Base-by-base conservation (phyloP, 352 stramenopile species). In the Aphanomyces astaci region DNA sequence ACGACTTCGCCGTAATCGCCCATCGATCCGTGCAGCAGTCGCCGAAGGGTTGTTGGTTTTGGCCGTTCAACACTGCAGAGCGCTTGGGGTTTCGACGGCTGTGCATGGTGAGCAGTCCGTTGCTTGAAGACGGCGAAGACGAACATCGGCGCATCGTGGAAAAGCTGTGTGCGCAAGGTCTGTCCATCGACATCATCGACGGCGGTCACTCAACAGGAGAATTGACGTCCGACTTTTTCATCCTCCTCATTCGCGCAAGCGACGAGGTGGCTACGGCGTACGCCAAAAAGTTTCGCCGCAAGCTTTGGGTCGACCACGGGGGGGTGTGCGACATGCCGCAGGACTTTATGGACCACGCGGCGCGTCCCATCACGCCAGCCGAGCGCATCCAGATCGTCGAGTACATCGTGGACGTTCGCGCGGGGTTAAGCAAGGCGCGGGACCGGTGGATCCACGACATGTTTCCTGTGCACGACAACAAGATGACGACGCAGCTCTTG, bases 111-210 rank as follows among this genome's bases (percentile, higher is more conserved):
- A 83, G 59, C 43, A 81, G 79, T 15, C 72, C 80, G 0, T 63
- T 80, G 2, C 19, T 86, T 3, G 75, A 71, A 60, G 84, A 89
- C 40, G 89, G 84, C 59, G 84, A 94, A 73, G 84, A 92, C 59
- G 82, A 92, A 62, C 86, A 94, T 52, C 81, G 82, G 1, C 74
- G 84, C 22, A 89, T 94, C 24, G 82, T 94, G 2, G 84, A 87
- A 56, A 85, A 88, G 40, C 67, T 94, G 1, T 90, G 81, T 36
- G 78, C 71, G 1, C 78, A 92, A 73, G 86, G 86, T 0, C 51
- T 94, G 0, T 62, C 87, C 2, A 86, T 94, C 51, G 86, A 94
- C 64, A 92, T 94, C 46, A 90, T 94, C 51, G 86, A 92, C 66
- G 86, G 84, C 24, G 86, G 86, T 30, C 80, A 94, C 57, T 88